Evolutionary conservation across 176 grass and related monocot species (phyloP), one percentile per base, ranked within the genome.

Genomic region (Poa pratensis): DNA sequence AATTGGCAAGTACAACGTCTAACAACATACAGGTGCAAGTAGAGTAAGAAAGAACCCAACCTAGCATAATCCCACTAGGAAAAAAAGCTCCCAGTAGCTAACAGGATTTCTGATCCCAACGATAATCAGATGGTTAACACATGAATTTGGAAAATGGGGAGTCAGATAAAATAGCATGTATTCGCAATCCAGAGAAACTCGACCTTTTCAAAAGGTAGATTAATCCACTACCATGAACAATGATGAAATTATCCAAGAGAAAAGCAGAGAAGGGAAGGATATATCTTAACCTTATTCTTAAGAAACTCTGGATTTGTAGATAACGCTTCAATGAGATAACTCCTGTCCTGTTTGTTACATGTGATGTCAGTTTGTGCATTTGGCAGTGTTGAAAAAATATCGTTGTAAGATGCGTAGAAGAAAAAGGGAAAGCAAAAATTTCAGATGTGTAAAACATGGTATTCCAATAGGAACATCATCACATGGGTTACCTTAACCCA

Each of bases 221-320:
- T 22, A 59, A 37, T 55, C 6, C 24, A 17, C 60, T 79, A 63
- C 7, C 37, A 0, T 52, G 9, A 55, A 68, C 19, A 73, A 67
- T 23, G 72, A 1, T 14, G 24, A 78, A 83, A 82, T 51, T 34
- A 17, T 76, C 28, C 1, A 46, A 6, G 49, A 82, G 6, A 54
- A 27, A 55, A 59, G 34, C 17, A 17, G 69, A 27, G 13, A 43
- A 64, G n/a, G 72, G 17, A 69, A 69, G 61, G 45, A 76, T 27
- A 34, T 62, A 69, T 62, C 10, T 51, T 84, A 83, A 91, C 92
- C 92, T 91, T 94, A 62, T 94, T 94, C 54, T 89, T 94, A 19
- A 94, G 89, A 80, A 40, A 94, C 82, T 94, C 89, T n/a, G 92
- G 92, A 60, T 91, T 89, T 35, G 92, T 94, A 23, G 92, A 94